Base-by-base conservation (phyloP, 1,139 yeast species). In the Geotrichum reessii region DNA sequence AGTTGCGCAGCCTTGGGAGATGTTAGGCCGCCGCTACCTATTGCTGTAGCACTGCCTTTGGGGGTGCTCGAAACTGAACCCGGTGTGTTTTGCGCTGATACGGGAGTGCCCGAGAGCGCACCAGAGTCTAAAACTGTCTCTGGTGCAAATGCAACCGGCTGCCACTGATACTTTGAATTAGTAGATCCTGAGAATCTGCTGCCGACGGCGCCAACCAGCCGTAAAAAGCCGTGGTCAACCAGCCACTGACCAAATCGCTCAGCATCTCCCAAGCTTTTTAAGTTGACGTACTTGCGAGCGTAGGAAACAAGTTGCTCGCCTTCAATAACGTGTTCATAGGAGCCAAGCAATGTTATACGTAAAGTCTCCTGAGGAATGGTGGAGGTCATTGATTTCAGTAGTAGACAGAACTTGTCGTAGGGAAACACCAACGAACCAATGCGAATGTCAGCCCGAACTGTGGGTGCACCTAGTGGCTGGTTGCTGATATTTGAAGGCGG, bases 91-190 rank as follows among this genome's bases (percentile, higher is more conserved):
- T 37, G 44, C 44, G 1, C 44, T 37, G 44, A 37, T 5, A 19
- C n/a, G 44, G 44, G 44, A 8, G 44, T 37, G 17, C 44, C 44
- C 19, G 44, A 37, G 44, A 12, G 21, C 17, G 44, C 5, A 3
- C 19, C 44, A n/a, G 44, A 2, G 44, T 14, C 8, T 9, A 37
- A 19, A 17, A 14, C 44, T 7, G 21, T 44, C 9, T 54, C 46
- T 24, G 51, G 54, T 21, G 52, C 27, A 28, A 57, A 49, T 6
- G 88, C 88, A 62, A 79, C 72, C 3, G 84, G 83, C 62, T 83
- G 85, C 96, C 96, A 90, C 71, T 90, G 96, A 68, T 89, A 90
- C 67, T 76, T 80, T 69, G 86, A 83, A 60, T 84, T 87, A 1
- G 92, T 83, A 27, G 92, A 84, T 70, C 89, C 89, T 56, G 87